Percentiles rank a stretch among this genome's conserved stretches.
Conservation (phyloP, 2,329 filamentous ascomycete species). For the Mycogone perniciosa region DNA sequence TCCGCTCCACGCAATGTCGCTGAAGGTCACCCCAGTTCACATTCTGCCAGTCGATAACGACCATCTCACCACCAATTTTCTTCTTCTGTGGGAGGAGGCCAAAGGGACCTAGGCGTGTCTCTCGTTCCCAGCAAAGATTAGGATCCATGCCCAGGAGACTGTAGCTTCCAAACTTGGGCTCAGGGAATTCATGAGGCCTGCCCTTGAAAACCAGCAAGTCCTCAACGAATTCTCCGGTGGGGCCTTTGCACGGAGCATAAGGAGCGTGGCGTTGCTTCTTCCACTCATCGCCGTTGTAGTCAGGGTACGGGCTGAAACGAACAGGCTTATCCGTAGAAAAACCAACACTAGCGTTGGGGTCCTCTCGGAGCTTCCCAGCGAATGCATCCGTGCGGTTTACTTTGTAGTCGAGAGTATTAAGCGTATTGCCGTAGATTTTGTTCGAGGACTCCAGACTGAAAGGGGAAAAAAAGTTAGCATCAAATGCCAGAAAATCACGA, state of each 20-base stretch:
- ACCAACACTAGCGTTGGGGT: slow-evolving; percentile 28
- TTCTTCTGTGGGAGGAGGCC: slow-evolving; percentile 47
- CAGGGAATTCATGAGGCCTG: slow-evolving; percentile 51
- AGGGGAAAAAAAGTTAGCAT: not conserved
- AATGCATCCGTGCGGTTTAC: slow-evolving; percentile 31
- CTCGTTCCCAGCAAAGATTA: slow-evolving; percentile 60
- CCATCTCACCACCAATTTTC: slow-evolving; percentile 33
- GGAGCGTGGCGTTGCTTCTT: slow-evolving; percentile 47
- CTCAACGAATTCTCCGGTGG: slow-evolving; percentile 51
- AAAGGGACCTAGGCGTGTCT: slow-evolving; percentile 63
- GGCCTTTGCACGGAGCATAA: slow-evolving; percentile 59
- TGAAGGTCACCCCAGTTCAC: slow-evolving; percentile 69
- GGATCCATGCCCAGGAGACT: slow-evolving; percentile 53
- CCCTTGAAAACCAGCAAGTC: slow-evolving; percentile 61
- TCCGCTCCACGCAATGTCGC: slow-evolving; percentile 56
- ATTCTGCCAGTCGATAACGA: slow-evolving; percentile 50
- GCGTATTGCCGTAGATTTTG: slow-evolving; percentile 51
- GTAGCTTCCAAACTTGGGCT: slow-evolving; percentile 57
- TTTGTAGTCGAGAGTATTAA: slow-evolving; percentile 39
- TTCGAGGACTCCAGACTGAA: slow-evolving; percentile 40
- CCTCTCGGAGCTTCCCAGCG: slow-evolving; percentile 25
- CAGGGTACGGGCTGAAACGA: slow-evolving; percentile 64
- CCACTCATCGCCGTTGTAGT: slow-evolving; percentile 61
- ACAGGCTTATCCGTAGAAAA: slow-evolving; percentile 44
- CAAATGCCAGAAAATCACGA: not conserved